These are phyloP conservation scores for Kwoniella sp. DNA, from an alignment of 768 basidiomycete genomes.

Conservation along the genomic window DNA sequence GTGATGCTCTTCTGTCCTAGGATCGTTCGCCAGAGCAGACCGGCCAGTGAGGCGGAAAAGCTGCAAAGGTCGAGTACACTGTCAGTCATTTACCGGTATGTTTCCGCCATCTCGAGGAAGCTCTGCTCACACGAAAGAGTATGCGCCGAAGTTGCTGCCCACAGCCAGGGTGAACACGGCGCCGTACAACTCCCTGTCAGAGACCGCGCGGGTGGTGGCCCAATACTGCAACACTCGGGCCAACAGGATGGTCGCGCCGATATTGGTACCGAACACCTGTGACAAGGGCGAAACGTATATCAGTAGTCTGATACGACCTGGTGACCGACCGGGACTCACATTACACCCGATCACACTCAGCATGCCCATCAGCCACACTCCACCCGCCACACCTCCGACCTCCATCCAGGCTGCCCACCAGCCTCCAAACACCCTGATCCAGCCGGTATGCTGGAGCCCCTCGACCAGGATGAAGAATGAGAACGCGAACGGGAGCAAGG, in stretches of 20 bases:
- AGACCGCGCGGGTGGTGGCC: slow-evolving; percentile 15
- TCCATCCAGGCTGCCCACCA: slow-evolving; percentile 60
- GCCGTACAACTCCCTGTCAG: slow-evolving; percentile 51
- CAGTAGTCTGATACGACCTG: neutral
- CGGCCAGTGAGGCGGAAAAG: slow-evolving; percentile 82
- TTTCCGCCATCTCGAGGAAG: no score
- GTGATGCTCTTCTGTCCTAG: slow-evolving; percentile 66
- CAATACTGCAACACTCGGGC: slow-evolving; percentile 62
- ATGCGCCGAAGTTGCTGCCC: slow-evolving; percentile 83
- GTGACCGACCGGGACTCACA: slow-evolving; percentile 38
- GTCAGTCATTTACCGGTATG: neutral
- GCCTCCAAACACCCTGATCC: slow-evolving; percentile 74
- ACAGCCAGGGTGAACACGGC: slow-evolving; percentile 66
- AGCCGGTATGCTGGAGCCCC: slow-evolving; percentile 71
- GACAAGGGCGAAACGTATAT: neutral
- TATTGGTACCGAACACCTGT: slow-evolving; percentile 74
- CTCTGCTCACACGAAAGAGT: slow-evolving; percentile 63
- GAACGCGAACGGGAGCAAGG: slow-evolving; percentile 84
- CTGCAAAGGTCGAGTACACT: no score
- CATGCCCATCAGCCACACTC: slow-evolving; percentile 66
- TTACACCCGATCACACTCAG: slow-evolving; percentile 73
- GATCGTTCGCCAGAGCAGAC: slow-evolving; percentile 75
- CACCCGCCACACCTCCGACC: slow-evolving; percentile 55
- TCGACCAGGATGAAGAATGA: slow-evolving; percentile 92
- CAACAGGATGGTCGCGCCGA: slow-evolving; percentile 83